Base-by-base conservation (phyloP, 2,329 filamentous ascomycete species). In the Colletotrichum sp. region DNA sequence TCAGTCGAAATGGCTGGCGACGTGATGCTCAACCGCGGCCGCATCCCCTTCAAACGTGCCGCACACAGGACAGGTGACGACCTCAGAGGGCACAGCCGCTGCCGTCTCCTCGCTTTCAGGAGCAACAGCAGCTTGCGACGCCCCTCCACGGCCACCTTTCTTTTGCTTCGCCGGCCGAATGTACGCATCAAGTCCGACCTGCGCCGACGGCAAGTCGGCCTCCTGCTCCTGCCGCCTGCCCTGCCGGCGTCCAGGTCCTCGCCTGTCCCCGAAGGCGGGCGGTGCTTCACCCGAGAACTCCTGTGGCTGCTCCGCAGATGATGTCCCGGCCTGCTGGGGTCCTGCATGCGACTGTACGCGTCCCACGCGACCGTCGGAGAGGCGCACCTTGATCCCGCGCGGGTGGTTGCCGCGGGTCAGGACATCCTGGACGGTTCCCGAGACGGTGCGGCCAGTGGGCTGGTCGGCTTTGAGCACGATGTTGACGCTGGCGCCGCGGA, bases 401-500 rank as follows among this genome's bases (percentile, higher is more conserved):
- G 94, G 93, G 80, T 96, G 94, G 79, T 96, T 91, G 30, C 94
- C 93, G 2, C 90, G 87, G 3, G 94, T 96, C 64, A 96, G 87
- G 0, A 96, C 83, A 61, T 95, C 91, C 68, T 89, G 88, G 2
- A 96, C 91, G 7, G 88, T 83, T 28, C 94, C 94, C 60, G 88
- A 86, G 2, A 95, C 94, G 79, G 95, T 92, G 61, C 90, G 89
- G 8, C 94, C 94, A 0, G 94, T 95, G 2, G 90, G 90, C 82
- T 96, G 94, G 83, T 96, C 94, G 76, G 90, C 88, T 80, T 96
- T 96, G 36, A 96, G 88, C 2, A 96, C 88, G 71, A 96, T 94
- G 65, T 92, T 94, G 69, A 96, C 94, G 6, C 81, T 77, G 6
- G 92, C 90, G 43, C 94, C 94, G 0, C 89, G 88, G 6, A 90